A percentile compares a stretch with the other conserved stretches of the same genome.
phyloP scores from a whole-genome alignment of 1,284 basidiomycete species.

The Ustanciosporium gigantosporum region DNA sequence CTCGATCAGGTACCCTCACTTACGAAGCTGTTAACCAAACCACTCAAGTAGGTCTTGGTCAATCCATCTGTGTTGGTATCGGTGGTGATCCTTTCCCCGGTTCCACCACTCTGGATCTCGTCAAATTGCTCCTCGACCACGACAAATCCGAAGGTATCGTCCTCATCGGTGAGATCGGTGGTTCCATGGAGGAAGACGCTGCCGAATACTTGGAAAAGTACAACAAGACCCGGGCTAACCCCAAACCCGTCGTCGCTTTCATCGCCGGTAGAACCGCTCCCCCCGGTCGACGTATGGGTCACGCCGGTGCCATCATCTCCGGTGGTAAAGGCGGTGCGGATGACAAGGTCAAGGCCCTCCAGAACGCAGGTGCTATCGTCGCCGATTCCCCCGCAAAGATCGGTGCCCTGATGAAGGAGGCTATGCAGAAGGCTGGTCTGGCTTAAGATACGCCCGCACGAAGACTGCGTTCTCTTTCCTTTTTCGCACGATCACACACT shows the following conservation, averaged over 20 bases:
- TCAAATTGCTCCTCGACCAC: slow-evolving; percentile 95
- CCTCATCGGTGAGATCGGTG: slow-evolving; percentile 98
- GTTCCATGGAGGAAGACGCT: slow-evolving; percentile 98
- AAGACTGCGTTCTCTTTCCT: not conserved
- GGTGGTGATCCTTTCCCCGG: slow-evolving; percentile 99
- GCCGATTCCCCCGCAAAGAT: slow-evolving; percentile 80
- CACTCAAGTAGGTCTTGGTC: slow-evolving; percentile 91
- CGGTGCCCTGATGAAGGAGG: slow-evolving; percentile 58
- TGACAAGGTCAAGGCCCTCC: slow-evolving; percentile 93
- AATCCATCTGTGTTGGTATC: slow-evolving; percentile 95
- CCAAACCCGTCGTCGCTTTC: slow-evolving; percentile 96
- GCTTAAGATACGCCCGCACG: slow-evolving; percentile 16
- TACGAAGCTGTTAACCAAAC: slow-evolving; percentile 71
- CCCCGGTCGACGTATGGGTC: slow-evolving; percentile 94
- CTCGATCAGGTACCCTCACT: slow-evolving; percentile 58
- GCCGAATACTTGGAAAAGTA: slow-evolving; percentile 90
- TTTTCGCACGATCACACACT: not conserved
- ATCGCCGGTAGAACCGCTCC: slow-evolving; percentile 94
- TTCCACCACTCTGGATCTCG: slow-evolving; percentile 89
- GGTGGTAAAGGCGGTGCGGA: slow-evolving; percentile 95
- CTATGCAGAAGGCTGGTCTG: slow-evolving; percentile 53
- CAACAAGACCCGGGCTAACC: slow-evolving; percentile 83
- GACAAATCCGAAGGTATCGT: slow-evolving; percentile 78
- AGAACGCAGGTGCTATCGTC: slow-evolving; percentile 88
- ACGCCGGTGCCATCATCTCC: slow-evolving; percentile 82